Base-by-base conservation (phyloP, 179 eudicot species). In the Beta macrorhiza region DNA sequence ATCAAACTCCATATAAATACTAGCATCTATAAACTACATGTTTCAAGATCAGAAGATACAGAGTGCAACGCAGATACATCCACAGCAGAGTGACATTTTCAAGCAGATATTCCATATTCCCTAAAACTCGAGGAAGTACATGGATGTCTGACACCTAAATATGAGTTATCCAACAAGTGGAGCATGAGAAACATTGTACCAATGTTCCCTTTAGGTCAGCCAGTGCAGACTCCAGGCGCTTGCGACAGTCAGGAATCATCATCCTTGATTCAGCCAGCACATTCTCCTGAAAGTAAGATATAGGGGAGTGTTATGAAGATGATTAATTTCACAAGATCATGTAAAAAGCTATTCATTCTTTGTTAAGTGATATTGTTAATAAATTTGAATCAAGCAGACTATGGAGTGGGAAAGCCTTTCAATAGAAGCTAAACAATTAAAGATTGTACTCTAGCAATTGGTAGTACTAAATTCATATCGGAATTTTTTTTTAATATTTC, bases 231-330 rank as follows among this genome's bases (percentile, higher is more conserved):
- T 95, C 98, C 74, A 95, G 84, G 20, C 98, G 94, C 85, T 93
- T 95, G 87, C 83, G 94, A 76, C 97, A 95, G 82, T 95, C 98
- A 74, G 97, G 98, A 80, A 95, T 86, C 98, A 95, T 95, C 97
- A 95, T 95, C 87, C 97, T 90, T 57, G 97, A 95, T 87, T 95
- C 97, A 84, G 94, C 97, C 68, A 95, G 88, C 83, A 95, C 98
- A 76, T 89, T 95, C 84, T 93, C 97, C 97, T 95, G 22, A 75
- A 74, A 72, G 68, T 70, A 20, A 20, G 25, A 45, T 63, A 20
- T 47, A 37, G 17, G 16, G 13, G 22, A 76, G 12, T n/a, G 37
- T n/a, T 76, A 4, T 15, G 67, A 80, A 16, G 82, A 86, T 75
- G 56, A 58, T 29, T 14, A 61, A 2, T 29, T 49, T 78, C 76